Conservation (phyloP, 768 basidiomycete species). For the Naganishia randhawae region DNA sequence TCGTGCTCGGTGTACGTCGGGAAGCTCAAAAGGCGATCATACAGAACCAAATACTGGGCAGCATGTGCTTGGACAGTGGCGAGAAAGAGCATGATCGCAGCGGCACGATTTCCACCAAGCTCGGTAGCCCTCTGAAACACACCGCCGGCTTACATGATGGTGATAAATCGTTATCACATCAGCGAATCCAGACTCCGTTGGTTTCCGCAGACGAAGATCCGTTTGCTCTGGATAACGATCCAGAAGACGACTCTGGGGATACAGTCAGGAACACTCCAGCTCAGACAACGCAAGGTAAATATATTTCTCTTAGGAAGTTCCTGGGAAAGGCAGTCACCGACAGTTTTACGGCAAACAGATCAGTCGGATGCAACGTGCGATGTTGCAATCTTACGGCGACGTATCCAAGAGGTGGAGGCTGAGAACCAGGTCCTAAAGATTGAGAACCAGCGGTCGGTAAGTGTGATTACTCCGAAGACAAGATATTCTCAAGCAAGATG, state of each 20-base stretch:
- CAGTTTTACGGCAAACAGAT: too few species aligned
- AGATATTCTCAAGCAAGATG: background rate
- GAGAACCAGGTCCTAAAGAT: constrained; percentile 35
- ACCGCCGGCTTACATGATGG: background rate
- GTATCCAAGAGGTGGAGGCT: constrained; percentile 41
- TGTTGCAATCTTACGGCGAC: background rate
- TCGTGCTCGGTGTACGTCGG: constrained; percentile 36
- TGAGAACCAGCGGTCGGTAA: constrained; percentile 44
- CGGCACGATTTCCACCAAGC: background rate
- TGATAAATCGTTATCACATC: background rate
- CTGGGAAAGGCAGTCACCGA: background rate
- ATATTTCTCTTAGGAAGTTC: background rate
- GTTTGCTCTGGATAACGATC: constrained; percentile 4
- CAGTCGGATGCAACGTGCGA: background rate
- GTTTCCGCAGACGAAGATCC: constrained; percentile 5
- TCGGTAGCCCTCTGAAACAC: constrained; percentile 11
- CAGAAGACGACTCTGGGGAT: background rate
- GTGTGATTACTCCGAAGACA: background rate
- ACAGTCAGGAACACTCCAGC: background rate
- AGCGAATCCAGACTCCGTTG: background rate
- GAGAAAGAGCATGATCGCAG: constrained; percentile 33
- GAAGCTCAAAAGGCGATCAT: constrained; percentile 14
- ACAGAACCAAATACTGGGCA: constrained; percentile 13
- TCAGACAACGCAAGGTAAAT: background rate
- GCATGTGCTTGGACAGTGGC: constrained; percentile 35